phyloP scores from a whole-genome alignment of 2,329 filamentous ascomycete species.

The Fusarium sp. region DNA sequence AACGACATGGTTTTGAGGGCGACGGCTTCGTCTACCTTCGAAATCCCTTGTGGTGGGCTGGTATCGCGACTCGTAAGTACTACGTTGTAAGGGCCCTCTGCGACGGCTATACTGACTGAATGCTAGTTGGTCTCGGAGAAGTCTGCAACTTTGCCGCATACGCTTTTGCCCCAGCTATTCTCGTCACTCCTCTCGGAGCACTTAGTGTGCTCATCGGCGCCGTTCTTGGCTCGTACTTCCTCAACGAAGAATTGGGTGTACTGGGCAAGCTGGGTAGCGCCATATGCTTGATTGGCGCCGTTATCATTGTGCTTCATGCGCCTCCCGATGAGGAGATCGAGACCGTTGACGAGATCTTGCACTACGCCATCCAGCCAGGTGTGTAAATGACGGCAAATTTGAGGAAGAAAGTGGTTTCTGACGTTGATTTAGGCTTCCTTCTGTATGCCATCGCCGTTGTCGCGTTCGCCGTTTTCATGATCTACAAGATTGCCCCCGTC shows the following conservation, averaged over 20 bases:
- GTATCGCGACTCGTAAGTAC: conserved; percentile 85
- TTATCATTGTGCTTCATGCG: conserved; percentile 97
- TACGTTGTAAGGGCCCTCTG: background rate
- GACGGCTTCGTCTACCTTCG: conserved; percentile 95
- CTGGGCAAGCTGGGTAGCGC: conserved; percentile 96
- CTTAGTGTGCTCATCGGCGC: conserved; percentile 95
- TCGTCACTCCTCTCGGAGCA: conserved; percentile 94
- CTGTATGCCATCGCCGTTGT: conserved; percentile 86
- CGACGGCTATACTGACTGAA: conserved; percentile 39
- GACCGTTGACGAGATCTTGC: conserved; percentile 91
- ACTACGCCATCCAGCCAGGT: conserved; percentile 94
- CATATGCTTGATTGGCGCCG: conserved; percentile 94
- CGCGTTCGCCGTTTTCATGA: conserved; percentile 92
- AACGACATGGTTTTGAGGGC: conserved; percentile 95
- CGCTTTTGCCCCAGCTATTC: conserved; percentile 97
- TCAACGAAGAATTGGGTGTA: conserved; percentile 90
- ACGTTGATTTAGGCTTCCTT: conserved; percentile 79
- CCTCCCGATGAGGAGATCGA: conserved; percentile 93
- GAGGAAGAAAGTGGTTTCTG: conserved; percentile 11
- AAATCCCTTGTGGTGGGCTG: conserved; percentile 98
- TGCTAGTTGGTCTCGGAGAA: conserved; percentile 88
- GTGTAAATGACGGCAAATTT: conserved; percentile 43
- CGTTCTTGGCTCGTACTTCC: conserved; percentile 93
- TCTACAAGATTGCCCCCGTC: conserved; percentile 90
- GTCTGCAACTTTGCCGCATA: conserved; percentile 98